Evolutionary conservation across 2,329 filamentous ascomycete species (phyloP), one percentile per base, ranked within the genome.

Genomic region (Calonectria honghensis): DNA sequence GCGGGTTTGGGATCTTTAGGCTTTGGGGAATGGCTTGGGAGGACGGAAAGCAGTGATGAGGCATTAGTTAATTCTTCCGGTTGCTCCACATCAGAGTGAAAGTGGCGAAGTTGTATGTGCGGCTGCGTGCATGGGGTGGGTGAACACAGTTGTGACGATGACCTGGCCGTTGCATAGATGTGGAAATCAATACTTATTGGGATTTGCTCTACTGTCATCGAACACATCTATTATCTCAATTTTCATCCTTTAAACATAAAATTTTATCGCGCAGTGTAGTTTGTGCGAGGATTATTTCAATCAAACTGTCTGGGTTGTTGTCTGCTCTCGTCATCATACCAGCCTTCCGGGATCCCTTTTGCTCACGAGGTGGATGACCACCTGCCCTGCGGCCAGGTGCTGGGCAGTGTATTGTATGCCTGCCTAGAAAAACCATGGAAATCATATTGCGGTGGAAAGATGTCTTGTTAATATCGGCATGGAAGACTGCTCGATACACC

Each of bases 1-100:
- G 66, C n/a, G 71, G 73, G 9, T 75, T 75, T 65, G 73, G 73
- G 1, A 51, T 45, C 16, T 75, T 75, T 4, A 68, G 73, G 27
- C 41, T 73, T 10, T 65, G 45, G 1, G 66, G 73, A 5, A 57
- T 75, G 63, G 29, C 24, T 18, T 69, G 65, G 73, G 41, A 27
- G 14, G 29, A 13, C 20, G 24, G 24, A 32, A 31, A 39, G 11
- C 41, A 57, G 45, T 18, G 54, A n/a, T 37, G 18, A 20, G 4
- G 6, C 2, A 4, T 31, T 20, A 7, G 2, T 10, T 18, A 2
- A 31, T 32, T 31, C 6, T 20, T 31, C 6, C n/a, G 24, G 4
- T 10, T 5, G 24, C 4, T 9, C 10, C 3, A 48, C 5, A 48
- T 5, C 45, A 11, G 20, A 24, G 45, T 11, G 9, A 3, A 13